Base-by-base conservation (phyloP, 2,329 filamentous ascomycete genomes). In the Paracoccidioides lutzii region DNA sequence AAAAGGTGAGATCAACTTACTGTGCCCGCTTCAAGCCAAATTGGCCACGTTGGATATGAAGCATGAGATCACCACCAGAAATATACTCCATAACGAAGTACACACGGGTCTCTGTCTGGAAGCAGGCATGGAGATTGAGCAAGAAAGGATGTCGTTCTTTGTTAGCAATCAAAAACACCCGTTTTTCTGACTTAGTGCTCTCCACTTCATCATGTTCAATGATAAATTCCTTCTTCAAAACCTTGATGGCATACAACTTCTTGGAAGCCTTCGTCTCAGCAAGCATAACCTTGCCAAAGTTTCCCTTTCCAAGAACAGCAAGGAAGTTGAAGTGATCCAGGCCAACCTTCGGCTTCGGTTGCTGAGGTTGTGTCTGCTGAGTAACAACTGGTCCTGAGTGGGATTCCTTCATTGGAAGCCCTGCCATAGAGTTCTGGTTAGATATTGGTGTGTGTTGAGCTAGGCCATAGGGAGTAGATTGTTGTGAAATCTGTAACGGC, bases 11-110 rank as follows among this genome's bases (percentile, higher is more conserved):
- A 46, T 30, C 40, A 35, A 81, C 86, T 75, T 83, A 90, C 86
- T 98, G 93, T 61, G 93, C 91, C 63, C 93, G 83, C 74, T 95
- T 97, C 5, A 90, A 87, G 56, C 91, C 91, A 67, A 98, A 98
- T 67, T 95, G 88, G 15, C 91, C 91, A 58, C 93, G 84, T 71
- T 98, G 93, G 69, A 98, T 98, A 74, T 98, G 93, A 73, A 97
- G 78, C 93, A 98, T 98, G 69, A 98, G 74, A 78, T 98, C 93
- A 75, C 93, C 93, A 76, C 93, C 93, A 68, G 90, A 95, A 60
- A 98, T 89, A 70, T 98, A 98, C 75, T 98, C 93, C 91, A 97
- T 97, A 61, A 98, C 93, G 68, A 98, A 98, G 76, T 98, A 98
- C 28, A 98, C 90, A 64, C 93, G 80, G 5, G 93, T 98, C 71